These are phyloP conservation scores for Paramyrothecium sp. DNA, from an alignment of 2,329 filamentous ascomycete genomes.

Conservation along the genomic window DNA sequence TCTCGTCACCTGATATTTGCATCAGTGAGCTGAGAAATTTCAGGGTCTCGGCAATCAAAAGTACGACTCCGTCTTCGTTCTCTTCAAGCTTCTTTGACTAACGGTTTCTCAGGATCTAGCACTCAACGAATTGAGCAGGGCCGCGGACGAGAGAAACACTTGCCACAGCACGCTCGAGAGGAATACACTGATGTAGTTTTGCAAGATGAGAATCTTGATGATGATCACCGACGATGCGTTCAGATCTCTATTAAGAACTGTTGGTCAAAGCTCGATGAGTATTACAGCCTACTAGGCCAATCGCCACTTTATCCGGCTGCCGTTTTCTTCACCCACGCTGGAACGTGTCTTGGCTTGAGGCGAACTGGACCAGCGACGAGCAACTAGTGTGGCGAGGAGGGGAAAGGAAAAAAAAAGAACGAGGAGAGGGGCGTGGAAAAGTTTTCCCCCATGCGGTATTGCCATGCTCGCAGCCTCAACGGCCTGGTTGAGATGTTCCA, in stretches of 20 bases:
- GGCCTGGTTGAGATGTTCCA: no score
- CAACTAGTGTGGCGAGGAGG: constrained; percentile 1
- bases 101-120: not conserved
- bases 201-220: not conserved
- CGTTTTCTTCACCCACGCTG: constrained; percentile 1
- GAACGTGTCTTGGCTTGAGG: constrained; percentile 2
- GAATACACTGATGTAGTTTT: not conserved
- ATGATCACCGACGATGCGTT: not conserved
- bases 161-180: not conserved
- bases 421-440: no score
- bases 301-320: constrained; percentile 1
- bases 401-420: no score
- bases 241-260: constrained; percentile 1
- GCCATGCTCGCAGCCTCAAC: no score
- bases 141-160: not conserved
- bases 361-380: constrained; percentile 1
- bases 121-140: not conserved
- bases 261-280: not conserved
- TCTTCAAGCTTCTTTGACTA: not conserved
- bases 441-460: no score
- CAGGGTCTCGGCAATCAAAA: not conserved
- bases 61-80: not conserved
- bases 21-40: not conserved
- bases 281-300: constrained; percentile 1
- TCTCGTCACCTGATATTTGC: not conserved